Evolutionary conservation across 306 rosid genomes (phyloP), one percentile per base, ranked within the genome.

Genomic region (Pueraria montana): DNA sequence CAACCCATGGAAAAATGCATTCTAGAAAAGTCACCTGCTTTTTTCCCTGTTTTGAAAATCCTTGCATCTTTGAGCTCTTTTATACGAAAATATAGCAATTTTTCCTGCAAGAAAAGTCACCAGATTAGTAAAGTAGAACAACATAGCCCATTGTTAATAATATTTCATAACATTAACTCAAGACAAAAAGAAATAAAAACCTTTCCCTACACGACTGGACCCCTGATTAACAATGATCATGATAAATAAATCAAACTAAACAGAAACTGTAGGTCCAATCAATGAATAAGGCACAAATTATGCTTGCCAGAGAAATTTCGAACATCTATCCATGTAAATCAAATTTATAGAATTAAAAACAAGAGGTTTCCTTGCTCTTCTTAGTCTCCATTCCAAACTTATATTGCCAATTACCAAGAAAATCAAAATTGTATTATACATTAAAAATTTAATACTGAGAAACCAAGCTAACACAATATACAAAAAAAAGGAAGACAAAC

Each of bases 21-120:
- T n/a, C n/a, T n/a, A n/a, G n/a, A n/a, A n/a, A n/a, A n/a, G n/a
- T 87, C 80, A 92, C 98, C 98, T 93, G 98, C 87, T 95, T 95
- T 87, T 92, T 95, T 83, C 98, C 98, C 85, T 95, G 98, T 91
- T 95, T 95, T 46, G 98, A 93, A 72, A 92, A 92, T 73, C 98
- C 95, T 73, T 62, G 93, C 95, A 80, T 92, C 96, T 89, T 95
- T 93, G 74, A 95, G 98, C 89, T 95, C 98, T 80, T 89, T 93
- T 79, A 93, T 87, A 64, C n/a, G n/a, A n/a, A n/a, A n/a, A n/a
- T n/a, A n/a, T n/a, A n/a, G n/a, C n/a, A n/a, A n/a, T n/a, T n/a
- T 93, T 23, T 89, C 98, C 98, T 95, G 74, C 82, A 79, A 75
- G 42, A 50, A 27, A 46, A 55, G 21, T 56, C 61, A 58, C 70